phyloP scores from a whole-genome alignment of 2,329 filamentous ascomycete genomes.

The Nemania sp. region DNA sequence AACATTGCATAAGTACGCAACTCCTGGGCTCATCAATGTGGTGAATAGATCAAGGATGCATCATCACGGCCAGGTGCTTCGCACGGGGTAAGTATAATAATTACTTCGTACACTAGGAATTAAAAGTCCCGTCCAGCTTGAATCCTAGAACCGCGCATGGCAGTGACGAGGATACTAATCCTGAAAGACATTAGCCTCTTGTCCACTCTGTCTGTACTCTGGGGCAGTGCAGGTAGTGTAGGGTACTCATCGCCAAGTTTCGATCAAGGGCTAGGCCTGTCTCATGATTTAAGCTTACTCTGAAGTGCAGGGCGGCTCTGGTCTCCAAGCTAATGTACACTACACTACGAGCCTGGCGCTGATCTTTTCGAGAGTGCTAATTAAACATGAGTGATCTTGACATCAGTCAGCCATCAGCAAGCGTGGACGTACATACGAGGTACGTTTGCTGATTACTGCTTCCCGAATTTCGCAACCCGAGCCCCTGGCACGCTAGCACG shows the following conservation, averaged over 20 bases:
- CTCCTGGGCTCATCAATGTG: too few species aligned
- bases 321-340: slow-evolving; percentile 12
- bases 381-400: background rate
- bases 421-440: background rate
- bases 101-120: background rate
- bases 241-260: slow-evolving; percentile 8
- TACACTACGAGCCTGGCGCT: too few species aligned
- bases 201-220: background rate
- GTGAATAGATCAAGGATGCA: too few species aligned
- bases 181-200: background rate
- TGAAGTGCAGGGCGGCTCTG: slow-evolving; percentile 8
- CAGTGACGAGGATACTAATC: background rate
- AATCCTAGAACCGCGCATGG: background rate
- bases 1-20: too few species aligned
- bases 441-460: slow-evolving; percentile 1
- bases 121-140: background rate
- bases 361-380: slow-evolving; percentile 4
- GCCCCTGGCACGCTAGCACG: too few species aligned
- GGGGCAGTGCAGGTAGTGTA: background rate
- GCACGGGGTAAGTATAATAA: too few species aligned
- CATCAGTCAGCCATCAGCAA: slow-evolving; percentile 11
- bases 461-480: background rate
- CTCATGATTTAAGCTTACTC: slow-evolving; percentile 21
- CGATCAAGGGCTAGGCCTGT: background rate
- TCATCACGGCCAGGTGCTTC: too few species aligned